Conservation (phyloP, 306 rosid genomes). For the Inga laurina region DNA sequence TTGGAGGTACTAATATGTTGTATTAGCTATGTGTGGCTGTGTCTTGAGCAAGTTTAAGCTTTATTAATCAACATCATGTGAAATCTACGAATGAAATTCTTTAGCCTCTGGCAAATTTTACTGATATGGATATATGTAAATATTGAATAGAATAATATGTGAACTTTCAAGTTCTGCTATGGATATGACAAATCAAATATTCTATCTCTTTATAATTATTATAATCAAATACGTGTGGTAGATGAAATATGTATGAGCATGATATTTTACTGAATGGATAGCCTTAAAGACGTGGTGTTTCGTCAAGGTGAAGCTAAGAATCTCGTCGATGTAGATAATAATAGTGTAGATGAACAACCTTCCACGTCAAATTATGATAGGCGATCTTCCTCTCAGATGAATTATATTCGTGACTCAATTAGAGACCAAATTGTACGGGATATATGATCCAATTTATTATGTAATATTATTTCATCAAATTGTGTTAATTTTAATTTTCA, state of each 20-base stretch:
- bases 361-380: too few species aligned
- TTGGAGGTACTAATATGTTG: background rate
- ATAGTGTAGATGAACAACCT: too few species aligned
- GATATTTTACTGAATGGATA: slow-evolving; percentile 6
- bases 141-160: background rate
- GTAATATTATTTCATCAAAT: too few species aligned
- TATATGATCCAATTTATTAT: too few species aligned
- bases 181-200: background rate
- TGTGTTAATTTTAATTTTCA: too few species aligned
- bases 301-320: too few species aligned
- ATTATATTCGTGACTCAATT: too few species aligned
- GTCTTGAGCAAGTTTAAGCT: background rate
- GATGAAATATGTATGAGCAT: background rate
- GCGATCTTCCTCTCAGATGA: too few species aligned
- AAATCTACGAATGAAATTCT: background rate
- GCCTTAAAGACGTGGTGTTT: background rate
- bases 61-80: background rate
- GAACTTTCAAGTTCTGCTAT: background rate
- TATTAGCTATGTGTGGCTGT: background rate
- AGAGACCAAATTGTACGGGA: too few species aligned
- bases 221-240: background rate
- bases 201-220: background rate
- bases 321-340: too few species aligned
- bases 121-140: background rate
- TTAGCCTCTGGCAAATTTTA: background rate